Evolutionary conservation across 2,329 filamentous ascomycete genomes (phyloP), one percentile per base, ranked within the genome.

Genomic region (Fusarium cyanostomum): DNA sequence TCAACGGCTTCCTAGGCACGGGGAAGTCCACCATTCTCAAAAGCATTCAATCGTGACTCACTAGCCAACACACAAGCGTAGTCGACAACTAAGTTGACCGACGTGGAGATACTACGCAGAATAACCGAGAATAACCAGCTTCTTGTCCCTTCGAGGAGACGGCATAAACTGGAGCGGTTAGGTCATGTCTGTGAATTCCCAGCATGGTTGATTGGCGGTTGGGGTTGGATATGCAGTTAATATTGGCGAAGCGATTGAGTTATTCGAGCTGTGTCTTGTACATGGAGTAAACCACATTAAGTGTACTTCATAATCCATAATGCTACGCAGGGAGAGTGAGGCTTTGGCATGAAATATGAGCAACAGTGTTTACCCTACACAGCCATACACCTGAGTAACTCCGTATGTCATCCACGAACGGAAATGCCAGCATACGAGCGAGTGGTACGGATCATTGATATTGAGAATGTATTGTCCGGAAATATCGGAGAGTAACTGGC

Each of bases 1-100:
- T 65, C 10, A 65, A 66, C 12, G 57, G 44, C 8, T 33, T 49
- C 12, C 28, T 52, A 30, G 44, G 43, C n/a, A 37, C 41, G 5
- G 49, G 37, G 15, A 66, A 48, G 31, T 11, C 48, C 21, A 44
- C 44, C 10, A 34, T 59, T 3, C 15, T 63, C 13, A 44, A 30
- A 13, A 24, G 15, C 12, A 11, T 66, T 7, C 18, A 55, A 13
- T 9, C 21, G 8, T 33, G 15, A 7, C 35, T 48, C n/a, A 9
- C 21, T 4, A 21, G 18, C 13, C 38, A 39, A 7, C 46, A 46
- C 2, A 43, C 37, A 5, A 35, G 21, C 4, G 16, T 63, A 21
- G 33, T 66, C 26, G 39, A 66, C 28, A 65, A 42, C 7, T 10
- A 39, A 21, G 16, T n/a, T 12, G 15, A 21, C 24, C 30, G 31